Base-by-base conservation (phyloP, 2,329 filamentous ascomycete genomes). In the Venturia pyrina region DNA sequence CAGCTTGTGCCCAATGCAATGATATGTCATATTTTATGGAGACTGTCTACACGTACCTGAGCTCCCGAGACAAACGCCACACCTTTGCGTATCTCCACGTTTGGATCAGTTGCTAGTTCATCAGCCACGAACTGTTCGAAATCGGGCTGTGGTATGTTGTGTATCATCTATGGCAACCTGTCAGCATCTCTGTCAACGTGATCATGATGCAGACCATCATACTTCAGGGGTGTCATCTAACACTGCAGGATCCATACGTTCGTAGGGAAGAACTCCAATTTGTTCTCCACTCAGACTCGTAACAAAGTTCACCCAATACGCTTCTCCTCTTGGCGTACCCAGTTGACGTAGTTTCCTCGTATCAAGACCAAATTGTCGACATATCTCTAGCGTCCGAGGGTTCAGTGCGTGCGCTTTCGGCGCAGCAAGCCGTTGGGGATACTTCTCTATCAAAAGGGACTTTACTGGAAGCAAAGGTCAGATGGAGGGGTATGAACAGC, bases 291-390 rank as follows among this genome's bases (percentile, higher is more conserved):
- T 72, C 44, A 79, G 67, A 61, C 72, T 77, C 0, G 76, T 78
- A 13, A 78, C 68, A 61, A 78, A 78, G 65, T 77, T 78, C 11
- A 78, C 76, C 75, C 75, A 78, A 64, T 71, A 75, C 0, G 75
- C 76, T 70, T 78, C 76, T 66, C 64, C 70, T 68, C 67, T 72
- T 11, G 66, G 67, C 13, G 69, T 72, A 5, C 76, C 72, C 21
- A 77, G 62, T 3, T 67, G 69, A 44, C 71, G 68, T 17, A 77
- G 66, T 8, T 66, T 67, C n/a, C 68, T 70, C 1, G 70, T 70
- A 66, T 74, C 72, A 21, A 75, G 64, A 17, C 68, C 70, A 65
- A 72, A 73, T 66, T 75, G 73, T 4, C 73, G 70, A 62, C 70
- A 73, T 63, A 74, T 70, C 64, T 75, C 73, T 1, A 75, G 69